phyloP scores from a whole-genome alignment of 192 early-diverging fungal species.

The Coemansia sp. region DNA sequence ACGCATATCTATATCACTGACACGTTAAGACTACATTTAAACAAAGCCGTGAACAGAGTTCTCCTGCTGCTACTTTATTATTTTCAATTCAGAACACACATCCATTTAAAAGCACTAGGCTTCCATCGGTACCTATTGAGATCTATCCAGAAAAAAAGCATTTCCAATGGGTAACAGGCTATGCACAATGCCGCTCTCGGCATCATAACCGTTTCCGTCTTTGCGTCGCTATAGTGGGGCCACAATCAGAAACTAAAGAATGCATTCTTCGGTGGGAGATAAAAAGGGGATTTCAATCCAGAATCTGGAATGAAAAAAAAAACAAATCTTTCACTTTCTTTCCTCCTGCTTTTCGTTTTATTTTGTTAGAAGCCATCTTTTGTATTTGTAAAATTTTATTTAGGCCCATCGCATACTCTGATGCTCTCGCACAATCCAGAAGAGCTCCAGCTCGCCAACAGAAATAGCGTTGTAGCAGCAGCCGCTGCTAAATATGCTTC shows the following conservation, averaged over 20 bases:
- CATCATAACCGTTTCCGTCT: background rate
- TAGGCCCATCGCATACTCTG: background rate
- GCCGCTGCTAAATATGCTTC: background rate
- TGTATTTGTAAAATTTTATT: background rate
- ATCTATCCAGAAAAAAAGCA: too few relatives aligned
- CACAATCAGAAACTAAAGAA: too few relatives aligned
- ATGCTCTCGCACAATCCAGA: background rate
- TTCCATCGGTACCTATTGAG: too few relatives aligned
- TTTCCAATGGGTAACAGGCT: too few relatives aligned
- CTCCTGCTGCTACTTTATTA: too few relatives aligned
- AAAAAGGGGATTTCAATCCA: background rate
- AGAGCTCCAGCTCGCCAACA: background rate
- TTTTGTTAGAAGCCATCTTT: background rate
- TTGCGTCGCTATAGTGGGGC: background rate
- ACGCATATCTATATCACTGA: too few relatives aligned
- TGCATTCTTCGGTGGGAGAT: too few relatives aligned
- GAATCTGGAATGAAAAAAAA: background rate
- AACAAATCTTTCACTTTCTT: too few relatives aligned
- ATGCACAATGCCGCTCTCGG: background rate
- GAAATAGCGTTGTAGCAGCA: background rate
- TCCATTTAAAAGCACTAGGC: too few relatives aligned
- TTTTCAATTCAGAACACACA: too few relatives aligned
- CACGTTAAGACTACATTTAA: too few relatives aligned
- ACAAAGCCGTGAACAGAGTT: too few relatives aligned
- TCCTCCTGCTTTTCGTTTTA: background rate